Evolutionary conservation across 2,329 filamentous ascomycete species (phyloP), one percentile per base, ranked within the genome.

Genomic region (Neofusicoccum cordaticola): DNA sequence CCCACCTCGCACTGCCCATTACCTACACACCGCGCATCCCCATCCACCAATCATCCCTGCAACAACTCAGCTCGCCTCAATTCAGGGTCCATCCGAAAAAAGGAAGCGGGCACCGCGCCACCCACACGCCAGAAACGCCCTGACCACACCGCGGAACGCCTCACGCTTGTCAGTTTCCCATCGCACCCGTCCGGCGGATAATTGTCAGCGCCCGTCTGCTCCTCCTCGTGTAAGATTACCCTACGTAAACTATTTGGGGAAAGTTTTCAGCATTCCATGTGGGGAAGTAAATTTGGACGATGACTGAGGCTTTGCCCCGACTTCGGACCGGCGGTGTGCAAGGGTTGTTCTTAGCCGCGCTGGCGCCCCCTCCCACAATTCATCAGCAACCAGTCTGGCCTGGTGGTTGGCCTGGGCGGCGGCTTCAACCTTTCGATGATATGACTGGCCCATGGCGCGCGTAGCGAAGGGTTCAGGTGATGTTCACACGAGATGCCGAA

Each of bases 391-490:
- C 31, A 31, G 53, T 45, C 27, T 44, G 53, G 53, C 27, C 53
- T 58, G 53, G 41, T 15, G 27, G 27, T 31, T 31, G 27, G 27
- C 27, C 27, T 31, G 27, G 27, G 27, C 27, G 27, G 27, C 34
- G 39, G 47, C 19, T 13, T 57, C 53, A 39, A 37, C 37, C 22
- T 41, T 19, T 19, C 35, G 17, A 17, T 17, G 17, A 56, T 56
- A 58, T 58, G 53, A 58, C 39, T 45, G 53, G 53, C n/a, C 53
- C 15, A 15, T n/a, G 37, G 27, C 12, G 15, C 39, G 22, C 15
- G 53, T 58, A 41, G 53, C 53, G 53, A 58, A 47, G 31, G 42
- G 31, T 60, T 60, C 56, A 60, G 56, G 56, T 47, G 56, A 60
- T 60, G 5, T 22, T 47, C 56, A 27, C 41, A 34, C 15, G 56